phyloP scores from a whole-genome alignment of 805 yeast genomes.

The Candida coleopterorum region DNA sequence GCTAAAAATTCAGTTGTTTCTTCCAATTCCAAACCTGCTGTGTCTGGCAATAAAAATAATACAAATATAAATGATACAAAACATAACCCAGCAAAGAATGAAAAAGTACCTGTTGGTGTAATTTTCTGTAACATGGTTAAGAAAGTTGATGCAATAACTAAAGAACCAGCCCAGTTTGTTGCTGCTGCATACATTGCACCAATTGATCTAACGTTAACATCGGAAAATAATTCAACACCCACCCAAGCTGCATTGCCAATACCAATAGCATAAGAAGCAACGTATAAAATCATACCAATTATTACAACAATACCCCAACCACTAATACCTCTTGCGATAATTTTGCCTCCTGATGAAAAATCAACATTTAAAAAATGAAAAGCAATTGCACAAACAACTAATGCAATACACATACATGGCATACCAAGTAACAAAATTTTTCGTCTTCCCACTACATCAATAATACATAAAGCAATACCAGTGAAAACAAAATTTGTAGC shows the following conservation, averaged over 20 bases:
- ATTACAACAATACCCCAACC: constrained; percentile 90
- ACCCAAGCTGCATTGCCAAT: constrained; percentile 99
- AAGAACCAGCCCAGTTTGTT: constrained; percentile 92
- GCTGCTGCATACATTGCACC: constrained; percentile 91
- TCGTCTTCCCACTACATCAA: constrained; percentile 87
- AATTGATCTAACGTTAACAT: constrained; percentile 79
- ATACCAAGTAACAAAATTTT: constrained; percentile 71
- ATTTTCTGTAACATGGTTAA: constrained; percentile 90
- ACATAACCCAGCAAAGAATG: constrained; percentile 82
- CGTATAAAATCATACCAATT: constrained; percentile 78
- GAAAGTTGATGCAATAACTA: constrained; percentile 86
- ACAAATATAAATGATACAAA: constrained; percentile 67
- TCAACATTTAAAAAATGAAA: constrained; percentile 77
- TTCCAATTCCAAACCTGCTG: constrained; percentile 84
- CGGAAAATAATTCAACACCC: constrained; percentile 92
- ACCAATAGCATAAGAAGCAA: constrained; percentile 89
- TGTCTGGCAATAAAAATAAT: constrained; percentile 86
- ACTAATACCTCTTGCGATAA: constrained; percentile 41
- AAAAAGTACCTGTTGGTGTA: constrained; percentile 93
- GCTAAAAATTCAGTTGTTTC: constrained; percentile 79
- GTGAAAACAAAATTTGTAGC: constrained; percentile 94
- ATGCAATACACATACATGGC: constrained; percentile 77
- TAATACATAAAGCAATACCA: constrained; percentile 74
- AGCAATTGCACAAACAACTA: constrained; percentile 81
- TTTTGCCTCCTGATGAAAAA: constrained; percentile 43